Evolutionary conservation across 495 filamentous ascomycete genomes (phyloP).

Genomic region (Ramalina intermedia): DNA sequence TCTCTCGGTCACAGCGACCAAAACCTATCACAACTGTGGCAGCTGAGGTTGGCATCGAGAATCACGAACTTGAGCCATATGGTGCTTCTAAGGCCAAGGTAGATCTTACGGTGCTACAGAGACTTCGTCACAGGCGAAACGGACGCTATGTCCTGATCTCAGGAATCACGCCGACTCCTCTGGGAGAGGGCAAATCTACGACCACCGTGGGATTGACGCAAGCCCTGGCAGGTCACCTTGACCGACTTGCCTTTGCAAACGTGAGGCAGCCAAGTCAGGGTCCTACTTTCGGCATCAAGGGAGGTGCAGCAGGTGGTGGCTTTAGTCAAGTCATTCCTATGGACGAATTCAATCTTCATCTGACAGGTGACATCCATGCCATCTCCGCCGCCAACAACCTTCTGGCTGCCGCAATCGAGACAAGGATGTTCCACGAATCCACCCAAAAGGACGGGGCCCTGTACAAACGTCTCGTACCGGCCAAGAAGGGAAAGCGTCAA

Average conservation of each 20-base stretch:
- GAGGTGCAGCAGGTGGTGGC: slow-evolving; percentile 88
- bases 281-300: slow-evolving; percentile 97
- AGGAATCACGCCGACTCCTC: slow-evolving; percentile 93
- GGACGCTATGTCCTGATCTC: slow-evolving; percentile 84
- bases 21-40: slow-evolving; percentile 78
- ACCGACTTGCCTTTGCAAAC: slow-evolving; percentile 82
- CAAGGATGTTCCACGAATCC: slow-evolving; percentile 92
- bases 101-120: slow-evolving; percentile 62
- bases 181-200: slow-evolving; percentile 96
- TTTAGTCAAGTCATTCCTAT: slow-evolving; percentile 99
- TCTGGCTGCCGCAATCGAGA: slow-evolving; percentile 95
- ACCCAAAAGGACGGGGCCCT: slow-evolving; percentile 85
- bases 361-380: slow-evolving; percentile 96
- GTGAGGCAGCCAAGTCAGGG: slow-evolving; percentile 95
- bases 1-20: slow-evolving; percentile 77
- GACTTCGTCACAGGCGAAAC: slow-evolving; percentile 72
- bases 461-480: slow-evolving; percentile 77
- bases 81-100: slow-evolving; percentile 93
- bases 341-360: slow-evolving; percentile 97
- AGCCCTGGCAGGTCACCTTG: slow-evolving; percentile 81
- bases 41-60: slow-evolving; percentile 72
- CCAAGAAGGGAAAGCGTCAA: slow-evolving; percentile 73
- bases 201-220: slow-evolving; percentile 95
- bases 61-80: slow-evolving; percentile 82
- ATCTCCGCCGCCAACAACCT: slow-evolving; percentile 96